These are phyloP conservation scores for Ascomycota sp. DNA, from an alignment of 2,329 filamentous ascomycete genomes.

Conservation along the genomic window DNA sequence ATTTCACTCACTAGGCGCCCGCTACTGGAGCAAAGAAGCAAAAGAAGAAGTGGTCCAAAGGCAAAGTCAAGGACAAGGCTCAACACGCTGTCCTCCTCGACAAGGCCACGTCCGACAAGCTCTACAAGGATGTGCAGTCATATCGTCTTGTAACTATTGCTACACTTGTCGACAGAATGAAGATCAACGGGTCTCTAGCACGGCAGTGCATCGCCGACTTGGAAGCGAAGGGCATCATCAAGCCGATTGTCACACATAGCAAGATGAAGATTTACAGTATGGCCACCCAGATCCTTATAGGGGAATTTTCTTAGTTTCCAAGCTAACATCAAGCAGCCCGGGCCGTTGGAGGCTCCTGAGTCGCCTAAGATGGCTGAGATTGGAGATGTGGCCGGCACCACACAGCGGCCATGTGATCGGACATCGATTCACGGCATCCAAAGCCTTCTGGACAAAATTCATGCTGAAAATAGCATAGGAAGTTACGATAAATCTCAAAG, in stretches of 20 bases:
- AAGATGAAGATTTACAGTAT: conserved; percentile 96
- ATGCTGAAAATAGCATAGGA: conserved; percentile 18
- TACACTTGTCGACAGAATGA: conserved; percentile 95
- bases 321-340: conserved; percentile 28
- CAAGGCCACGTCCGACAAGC: conserved; percentile 92
- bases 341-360: conserved; percentile 33
- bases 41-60: conserved; percentile 32
- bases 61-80: conserved; percentile 99
- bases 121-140: conserved; percentile 99
- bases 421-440: conserved; percentile 14
- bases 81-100: conserved; percentile 98
- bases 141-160: conserved; percentile 99
- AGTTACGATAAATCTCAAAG: conserved; percentile 16
- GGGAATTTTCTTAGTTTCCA: not conserved
- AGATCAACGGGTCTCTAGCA: conserved; percentile 98
- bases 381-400: conserved; percentile 17
- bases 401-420: conserved; percentile 14
- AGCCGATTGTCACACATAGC: conserved; percentile 90
- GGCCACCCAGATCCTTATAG: conserved; percentile 9
- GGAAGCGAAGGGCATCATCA: conserved; percentile 97
- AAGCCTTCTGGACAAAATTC: conserved; percentile 18
- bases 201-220: conserved; percentile 76
- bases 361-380: conserved; percentile 12
- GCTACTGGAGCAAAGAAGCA: conserved; percentile 28
- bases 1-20: conserved; percentile 14